Evolutionary conservation across 140 eudicot genomes (phyloP).

Genomic region (Senecio squalidus): DNA sequence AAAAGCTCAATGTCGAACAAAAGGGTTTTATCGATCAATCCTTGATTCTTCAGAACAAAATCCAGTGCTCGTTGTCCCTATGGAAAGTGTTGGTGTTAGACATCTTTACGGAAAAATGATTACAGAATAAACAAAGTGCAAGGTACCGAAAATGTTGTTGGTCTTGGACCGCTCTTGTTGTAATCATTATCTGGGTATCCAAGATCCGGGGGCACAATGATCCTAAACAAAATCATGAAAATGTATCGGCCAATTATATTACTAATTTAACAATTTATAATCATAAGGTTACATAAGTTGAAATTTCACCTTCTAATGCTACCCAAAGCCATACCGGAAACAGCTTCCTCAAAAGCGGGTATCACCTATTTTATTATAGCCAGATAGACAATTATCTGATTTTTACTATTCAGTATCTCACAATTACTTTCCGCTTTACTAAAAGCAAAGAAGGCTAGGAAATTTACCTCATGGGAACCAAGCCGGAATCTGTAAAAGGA

Average conservation of each 20-base stretch:
- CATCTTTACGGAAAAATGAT: not conserved
- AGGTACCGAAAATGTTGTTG: slow-evolving; percentile 97
- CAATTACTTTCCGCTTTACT: not conserved
- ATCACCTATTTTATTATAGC: slow-evolving; percentile 60
- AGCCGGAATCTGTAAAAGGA: slow-evolving; percentile 82
- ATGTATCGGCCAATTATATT: not conserved
- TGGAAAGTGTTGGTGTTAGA: slow-evolving; percentile 8
- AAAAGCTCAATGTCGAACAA: slow-evolving; percentile 90
- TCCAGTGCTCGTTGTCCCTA: slow-evolving; percentile 98
- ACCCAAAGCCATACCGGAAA: slow-evolving; percentile 87
- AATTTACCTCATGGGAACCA: slow-evolving; percentile 83
- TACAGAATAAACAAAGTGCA: slow-evolving; percentile 12
- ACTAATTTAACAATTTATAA: not conserved
- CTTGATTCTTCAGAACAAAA: slow-evolving; percentile 93
- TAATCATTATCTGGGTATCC: slow-evolving; percentile 93
- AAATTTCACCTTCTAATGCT: slow-evolving; percentile 75
- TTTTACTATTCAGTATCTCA: not conserved
- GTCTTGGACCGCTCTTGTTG: slow-evolving; percentile 88
- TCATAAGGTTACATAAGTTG: not conserved
- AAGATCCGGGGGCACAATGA: slow-evolving; percentile 92
- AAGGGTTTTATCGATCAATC: slow-evolving; percentile 94
- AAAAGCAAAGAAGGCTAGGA: slow-evolving; percentile 8
- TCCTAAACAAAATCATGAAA: slow-evolving; percentile 53
- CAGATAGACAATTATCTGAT: not conserved
- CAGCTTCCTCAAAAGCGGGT: slow-evolving; percentile 98